Percentiles rank a stretch among this genome's conserved stretches.
phyloP scores from a whole-genome alignment of 148 eudicot species.

The Vaccinium myrtillus region DNA sequence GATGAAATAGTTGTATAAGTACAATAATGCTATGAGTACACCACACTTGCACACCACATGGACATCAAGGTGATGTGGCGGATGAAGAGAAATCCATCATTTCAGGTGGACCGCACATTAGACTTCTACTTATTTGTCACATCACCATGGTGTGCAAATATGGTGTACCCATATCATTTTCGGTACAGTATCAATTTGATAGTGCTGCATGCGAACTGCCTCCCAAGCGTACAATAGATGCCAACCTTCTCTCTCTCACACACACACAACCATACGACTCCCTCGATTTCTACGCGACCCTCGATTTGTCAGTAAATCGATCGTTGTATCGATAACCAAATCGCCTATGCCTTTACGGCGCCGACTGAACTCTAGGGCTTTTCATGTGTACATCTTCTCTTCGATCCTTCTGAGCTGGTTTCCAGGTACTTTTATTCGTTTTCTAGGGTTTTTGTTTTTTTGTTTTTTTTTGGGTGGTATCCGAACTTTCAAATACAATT shows the following conservation, averaged over 20 bases:
- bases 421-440: constrained; percentile 34
- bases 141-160: too few species aligned
- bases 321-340: not conserved
- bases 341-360: constrained; percentile 21
- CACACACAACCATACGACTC: not conserved
- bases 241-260: not conserved
- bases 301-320: constrained; percentile 25
- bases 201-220: not conserved
- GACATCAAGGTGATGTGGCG: too few species aligned
- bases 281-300: not conserved
- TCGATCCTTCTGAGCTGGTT: constrained; percentile 38
- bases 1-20: too few species aligned
- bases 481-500: not conserved
- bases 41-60: too few species aligned
- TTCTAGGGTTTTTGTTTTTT: not conserved
- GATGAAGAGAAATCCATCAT: too few species aligned
- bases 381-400: constrained; percentile 9
- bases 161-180: too few species aligned
- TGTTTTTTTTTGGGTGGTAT: not conserved
- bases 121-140: too few species aligned
- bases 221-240: not conserved
- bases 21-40: too few species aligned
- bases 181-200: too few species aligned
- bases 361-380: constrained; percentile 27
- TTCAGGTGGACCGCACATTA: too few species aligned